phyloP scores from a whole-genome alignment of 768 basidiomycete species.

The Cubamyces sp. region DNA sequence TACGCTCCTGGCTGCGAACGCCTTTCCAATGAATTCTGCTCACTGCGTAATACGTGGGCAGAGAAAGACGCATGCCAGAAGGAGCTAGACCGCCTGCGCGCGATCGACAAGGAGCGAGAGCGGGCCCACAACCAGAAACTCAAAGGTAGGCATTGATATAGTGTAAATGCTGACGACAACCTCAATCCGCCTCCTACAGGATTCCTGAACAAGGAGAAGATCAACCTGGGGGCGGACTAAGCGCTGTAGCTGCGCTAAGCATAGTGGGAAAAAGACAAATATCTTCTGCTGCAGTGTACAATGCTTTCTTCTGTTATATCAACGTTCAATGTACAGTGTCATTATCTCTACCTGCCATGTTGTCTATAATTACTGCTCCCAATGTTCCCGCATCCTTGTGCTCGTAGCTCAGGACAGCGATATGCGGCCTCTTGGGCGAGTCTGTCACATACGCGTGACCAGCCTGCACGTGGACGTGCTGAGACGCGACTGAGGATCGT shows the following conservation, averaged over 20 bases:
- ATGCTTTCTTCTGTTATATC: conserved; percentile 6
- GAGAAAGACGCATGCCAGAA: conserved; percentile 59
- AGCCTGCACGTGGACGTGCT: conserved; percentile 8
- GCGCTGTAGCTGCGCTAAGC: too few species aligned
- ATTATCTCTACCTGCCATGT: neutral
- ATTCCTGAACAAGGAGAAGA: conserved; percentile 47
- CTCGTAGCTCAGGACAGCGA: neutral
- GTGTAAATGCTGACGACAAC: neutral
- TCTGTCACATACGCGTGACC: conserved; percentile 16
- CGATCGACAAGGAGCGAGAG: conserved; percentile 69
- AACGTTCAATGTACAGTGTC: conserved; percentile 8
- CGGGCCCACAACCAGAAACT: conserved; percentile 69
- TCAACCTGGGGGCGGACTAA: conserved; percentile 12
- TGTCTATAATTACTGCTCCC: neutral
- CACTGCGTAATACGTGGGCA: neutral
- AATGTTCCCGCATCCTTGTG: neutral
- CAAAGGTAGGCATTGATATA: conserved; percentile 52
- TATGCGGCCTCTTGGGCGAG: neutral
- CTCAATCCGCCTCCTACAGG: conserved; percentile 38
- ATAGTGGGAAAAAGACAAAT: neutral
- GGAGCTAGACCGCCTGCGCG: conserved; percentile 64
- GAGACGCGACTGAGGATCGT: conserved; percentile 5
- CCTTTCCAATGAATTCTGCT: neutral
- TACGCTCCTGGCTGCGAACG: neutral
- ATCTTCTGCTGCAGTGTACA: conserved; percentile 11